phyloP scores from a whole-genome alignment of 345 rosid genomes.

The Corchorus capsularis region DNA sequence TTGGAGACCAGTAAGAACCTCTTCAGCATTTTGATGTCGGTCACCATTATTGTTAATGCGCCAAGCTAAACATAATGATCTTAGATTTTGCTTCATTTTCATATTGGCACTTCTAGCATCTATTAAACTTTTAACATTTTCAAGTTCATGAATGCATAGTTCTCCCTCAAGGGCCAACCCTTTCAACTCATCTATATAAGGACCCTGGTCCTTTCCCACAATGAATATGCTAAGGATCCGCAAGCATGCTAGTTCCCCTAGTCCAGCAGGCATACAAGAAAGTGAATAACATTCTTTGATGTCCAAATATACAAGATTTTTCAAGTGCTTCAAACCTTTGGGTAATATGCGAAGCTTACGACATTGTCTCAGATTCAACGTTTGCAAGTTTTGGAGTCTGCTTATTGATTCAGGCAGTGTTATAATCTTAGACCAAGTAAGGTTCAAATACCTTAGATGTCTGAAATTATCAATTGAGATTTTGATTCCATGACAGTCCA shows the following conservation, averaged over 20 bases:
- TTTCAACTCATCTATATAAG: not conserved
- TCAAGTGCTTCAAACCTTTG: not conserved
- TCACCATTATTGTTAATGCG: not conserved
- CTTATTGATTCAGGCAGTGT: not conserved
- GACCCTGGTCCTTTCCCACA: not conserved
- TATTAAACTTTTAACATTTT: not conserved
- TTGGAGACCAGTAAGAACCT: not conserved
- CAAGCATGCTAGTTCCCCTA: not conserved
- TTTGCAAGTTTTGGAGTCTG: not conserved
- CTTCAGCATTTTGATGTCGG: not conserved
- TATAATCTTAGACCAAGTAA: not conserved
- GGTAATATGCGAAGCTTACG: not conserved
- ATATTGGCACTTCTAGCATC: slow-evolving; percentile 8
- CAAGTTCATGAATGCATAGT: not conserved
- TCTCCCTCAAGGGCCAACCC: slow-evolving; percentile 4
- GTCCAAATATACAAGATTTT: not conserved
- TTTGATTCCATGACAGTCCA: accelerated
- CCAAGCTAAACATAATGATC: not conserved
- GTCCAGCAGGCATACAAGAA: not conserved
- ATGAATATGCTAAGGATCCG: not conserved
- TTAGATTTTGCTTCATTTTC: slow-evolving; percentile 10
- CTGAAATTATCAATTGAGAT: not conserved
- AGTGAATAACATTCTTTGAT: not conserved
- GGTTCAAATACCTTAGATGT: not conserved
- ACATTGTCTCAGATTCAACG: not conserved